Base-by-base conservation (phyloP, 805 yeast genomes). In the Lipomyces spencermartinsiae region DNA sequence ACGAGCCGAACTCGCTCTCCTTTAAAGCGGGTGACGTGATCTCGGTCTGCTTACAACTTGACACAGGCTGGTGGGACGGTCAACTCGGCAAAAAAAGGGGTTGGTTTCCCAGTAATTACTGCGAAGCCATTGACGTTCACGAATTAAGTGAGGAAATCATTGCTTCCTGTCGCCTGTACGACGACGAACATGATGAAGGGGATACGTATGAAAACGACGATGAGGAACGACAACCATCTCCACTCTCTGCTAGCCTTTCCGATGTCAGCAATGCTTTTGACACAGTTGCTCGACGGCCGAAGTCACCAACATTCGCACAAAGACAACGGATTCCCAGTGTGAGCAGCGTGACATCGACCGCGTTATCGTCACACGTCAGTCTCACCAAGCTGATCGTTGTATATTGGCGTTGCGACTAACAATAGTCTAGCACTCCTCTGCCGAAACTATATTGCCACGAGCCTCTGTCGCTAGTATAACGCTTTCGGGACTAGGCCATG, bases 1-100 rank as follows among this genome's bases (percentile, higher is more conserved):
- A 84, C 58, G 98, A 93, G 75, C 89, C 89, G 2, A 97, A 93
- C 69, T 62, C 66, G 33, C 66, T 71, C 12, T 64, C 65, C 12
- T 70, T 81, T 71, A 71, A 72, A 19, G 77, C 75, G 58, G 77
- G 78, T 25, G 83, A 81, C 65, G 72, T 80, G 43, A 80, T 78
- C 10, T 71, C 77, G 59, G 76, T 80, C 37, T 81, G 80, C 67
- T 71, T 77, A 34, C 75, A 78, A 29, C 82, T 81, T 66, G 72
- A 78, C 34, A 74, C 81, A 4, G 84, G 84, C 59, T 81, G 84
- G 84, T 82, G 82, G 59, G 83, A 81, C 65, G 83, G 81, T 12
- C 79, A 82, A n/a, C 70, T 80, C 61, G 69, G 77, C 8, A 78
- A 78, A 62, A 74, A 74, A 14, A 73, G 83, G 22, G 84, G 84